Conservation (phyloP, 169 alveolate genomes). For the Plasmodium gonderi region DNA sequence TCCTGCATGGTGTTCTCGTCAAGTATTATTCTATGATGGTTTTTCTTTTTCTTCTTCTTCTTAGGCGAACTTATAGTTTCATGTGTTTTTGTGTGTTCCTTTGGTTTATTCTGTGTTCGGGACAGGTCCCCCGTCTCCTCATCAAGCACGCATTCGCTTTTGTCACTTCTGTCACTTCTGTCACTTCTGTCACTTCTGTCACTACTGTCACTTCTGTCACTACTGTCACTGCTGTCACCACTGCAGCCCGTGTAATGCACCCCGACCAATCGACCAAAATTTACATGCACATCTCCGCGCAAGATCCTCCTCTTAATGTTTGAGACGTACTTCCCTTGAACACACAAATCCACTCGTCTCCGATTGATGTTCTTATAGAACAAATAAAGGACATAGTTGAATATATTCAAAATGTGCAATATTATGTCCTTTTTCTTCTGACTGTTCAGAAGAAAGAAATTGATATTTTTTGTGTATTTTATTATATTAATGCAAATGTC, state of each 20-base stretch:
- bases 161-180: background rate
- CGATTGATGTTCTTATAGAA: conserved; percentile 11
- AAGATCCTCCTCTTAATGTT: background rate
- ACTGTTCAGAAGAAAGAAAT: background rate
- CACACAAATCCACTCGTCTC: conserved; percentile 5
- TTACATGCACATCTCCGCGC: background rate
- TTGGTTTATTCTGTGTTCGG: too few relatives aligned
- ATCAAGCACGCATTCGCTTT: background rate
- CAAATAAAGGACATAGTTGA: conserved; percentile 33
- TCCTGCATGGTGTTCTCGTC: background rate
- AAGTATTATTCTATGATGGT: background rate
- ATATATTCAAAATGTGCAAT: background rate
- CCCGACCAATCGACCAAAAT: background rate
- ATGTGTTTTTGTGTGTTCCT: background rate
- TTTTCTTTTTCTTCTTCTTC: background rate
- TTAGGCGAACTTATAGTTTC: background rate
- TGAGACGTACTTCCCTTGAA: background rate
- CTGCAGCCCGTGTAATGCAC: background rate
- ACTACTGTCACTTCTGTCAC: background rate
- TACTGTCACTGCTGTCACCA: background rate
- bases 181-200: background rate
- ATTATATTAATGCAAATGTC: conserved; percentile 32
- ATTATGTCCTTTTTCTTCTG: background rate
- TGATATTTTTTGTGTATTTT: background rate
- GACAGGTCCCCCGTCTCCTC: too few relatives aligned